Base-by-base conservation (phyloP, 164 flowering plant genomes). In the Protea cynaroides region DNA sequence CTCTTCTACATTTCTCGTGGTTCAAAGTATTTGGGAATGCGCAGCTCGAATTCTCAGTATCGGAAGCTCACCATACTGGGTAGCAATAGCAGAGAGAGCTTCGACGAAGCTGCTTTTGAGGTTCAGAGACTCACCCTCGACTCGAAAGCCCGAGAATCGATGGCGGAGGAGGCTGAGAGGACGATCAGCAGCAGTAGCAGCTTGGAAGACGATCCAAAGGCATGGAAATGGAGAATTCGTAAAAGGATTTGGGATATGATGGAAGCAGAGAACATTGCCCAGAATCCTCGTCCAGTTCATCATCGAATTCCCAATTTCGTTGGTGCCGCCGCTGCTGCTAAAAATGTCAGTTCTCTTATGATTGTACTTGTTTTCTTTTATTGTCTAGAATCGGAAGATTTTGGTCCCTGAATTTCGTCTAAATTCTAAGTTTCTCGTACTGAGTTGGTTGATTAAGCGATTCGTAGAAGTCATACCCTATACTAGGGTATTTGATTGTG, bases 181-280 rank as follows among this genome's bases (percentile, higher is more conserved):
- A 24, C 53, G 47, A 21, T 29, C 21, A 64, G 65, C 38, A 44
- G 67, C 21, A 66, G 65, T 29, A 44, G 67, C 34, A 19, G 63
- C 18, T 40, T 58, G 61, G 74, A 66, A 1, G 79, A 71, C 2
- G 86, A 86, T 62, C 83, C 88, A 21, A 87, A 76, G 68, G 93
- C 97, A 13, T 91, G 97, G 97, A 91, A 91, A 76, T 91, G 97
- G 96, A 77, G 38, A 23, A 88, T 88, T 36, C 73, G 97, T 18
- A 91, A 91, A 78, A 80, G 89, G 76, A 76, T 91, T 54, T 88
- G 97, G 97, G 90, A 87, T 70, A 55, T 82, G 49, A 88, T 91
- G 96, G 97, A 91, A 72, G 81, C 83, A 14, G 76, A 68, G 40
- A 86, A 87, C 58, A 75, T 88, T 34, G 97, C 93, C 4, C 88